phyloP scores from a whole-genome alignment of 2,329 filamentous ascomycete species.

The Erysiphe pulchra region DNA sequence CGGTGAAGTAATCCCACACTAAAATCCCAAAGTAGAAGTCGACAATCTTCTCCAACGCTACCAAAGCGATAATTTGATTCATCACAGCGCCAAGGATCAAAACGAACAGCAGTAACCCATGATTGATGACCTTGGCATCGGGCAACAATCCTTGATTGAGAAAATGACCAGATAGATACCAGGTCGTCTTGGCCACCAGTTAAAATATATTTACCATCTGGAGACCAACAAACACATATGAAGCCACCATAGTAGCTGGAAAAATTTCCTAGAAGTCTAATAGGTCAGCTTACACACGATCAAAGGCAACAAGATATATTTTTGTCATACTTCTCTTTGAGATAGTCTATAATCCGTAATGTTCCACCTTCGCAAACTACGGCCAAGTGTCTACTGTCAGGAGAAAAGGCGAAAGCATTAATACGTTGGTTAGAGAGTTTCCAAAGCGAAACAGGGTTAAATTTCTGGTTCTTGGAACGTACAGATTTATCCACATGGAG shows the following conservation, averaged over 20 bases:
- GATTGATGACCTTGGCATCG: conserved; percentile 88
- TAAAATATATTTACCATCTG: conserved; percentile 83
- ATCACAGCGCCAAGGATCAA: conserved; percentile 93
- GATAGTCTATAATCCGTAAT: conserved; percentile 71
- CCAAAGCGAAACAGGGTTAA: conserved; percentile 80
- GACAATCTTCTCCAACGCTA: conserved; percentile 81
- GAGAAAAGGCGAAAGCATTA: conserved; percentile 79
- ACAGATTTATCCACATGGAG: conserved; percentile 74
- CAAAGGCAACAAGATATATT: not conserved
- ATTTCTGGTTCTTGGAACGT: conserved; percentile 77
- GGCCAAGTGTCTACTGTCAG: conserved; percentile 64
- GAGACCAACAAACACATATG: conserved; percentile 79
- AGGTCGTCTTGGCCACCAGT: conserved; percentile 92
- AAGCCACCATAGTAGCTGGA: conserved; percentile 84
- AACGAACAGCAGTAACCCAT: conserved; percentile 81
- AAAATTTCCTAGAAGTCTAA: conserved; percentile 62
- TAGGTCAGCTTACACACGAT: conserved; percentile 2
- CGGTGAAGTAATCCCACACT: conserved; percentile 88
- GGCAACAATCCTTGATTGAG: conserved; percentile 62
- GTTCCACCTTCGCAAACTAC: conserved; percentile 81
- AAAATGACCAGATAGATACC: conserved; percentile 82
- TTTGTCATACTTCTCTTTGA: conserved; percentile 55
- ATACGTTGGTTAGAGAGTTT: conserved; percentile 76
- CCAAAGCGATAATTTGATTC: conserved; percentile 89
- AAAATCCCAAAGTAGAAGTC: conserved; percentile 88